Evolutionary conservation across 805 yeast genomes (phyloP), one percentile per base, ranked within the genome.

Genomic region (Allodekkera sacchari): DNA sequence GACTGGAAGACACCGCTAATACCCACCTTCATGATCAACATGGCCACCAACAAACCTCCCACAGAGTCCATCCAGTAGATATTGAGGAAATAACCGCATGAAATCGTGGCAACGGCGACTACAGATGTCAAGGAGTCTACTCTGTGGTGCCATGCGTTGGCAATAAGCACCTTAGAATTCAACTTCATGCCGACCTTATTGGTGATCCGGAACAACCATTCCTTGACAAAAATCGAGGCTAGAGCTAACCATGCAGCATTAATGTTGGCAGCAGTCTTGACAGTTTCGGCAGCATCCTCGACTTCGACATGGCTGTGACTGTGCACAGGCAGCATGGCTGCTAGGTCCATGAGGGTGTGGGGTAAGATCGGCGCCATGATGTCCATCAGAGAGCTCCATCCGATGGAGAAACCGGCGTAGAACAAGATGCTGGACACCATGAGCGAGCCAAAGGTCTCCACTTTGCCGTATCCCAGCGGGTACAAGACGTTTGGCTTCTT

Each of bases 101-200:
- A 71, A 31, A 92, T 92, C 1, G 97, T 87, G 4, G 77, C 70
- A 14, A 89, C 68, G 0, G 97, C 96, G 6, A 89, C 97, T 15
- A 81, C 66, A 0, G 96, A 84, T 1, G 97, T 94, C 45, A 92
- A 55, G 1, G 95, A 81, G 52, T 92, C 98, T 8, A 89, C 92
- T 41, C 98, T 69, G 52, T 92, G 98, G 55, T 92, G 98, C 97
- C 98, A 92, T 3, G 98, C 98, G 51, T 92, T 92, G 4, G 98
- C 98, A 30, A 84, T 76, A 29, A 92, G 66, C 4, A 92, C 97
- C 40, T 85, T 84, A 1, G 96, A 85, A 50, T 83, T 82, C 18
- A 84, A 71, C 38, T 70, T 63, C 30, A 66, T 64, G 1, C 96
- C 98, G 15, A 92, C 75, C 38, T 75, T 74, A 57, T 78, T 69